Evolutionary conservation across 2,329 filamentous ascomycete genomes (phyloP), one percentile per base, ranked within the genome.

Genomic region (Cladophialophora carrionii): DNA sequence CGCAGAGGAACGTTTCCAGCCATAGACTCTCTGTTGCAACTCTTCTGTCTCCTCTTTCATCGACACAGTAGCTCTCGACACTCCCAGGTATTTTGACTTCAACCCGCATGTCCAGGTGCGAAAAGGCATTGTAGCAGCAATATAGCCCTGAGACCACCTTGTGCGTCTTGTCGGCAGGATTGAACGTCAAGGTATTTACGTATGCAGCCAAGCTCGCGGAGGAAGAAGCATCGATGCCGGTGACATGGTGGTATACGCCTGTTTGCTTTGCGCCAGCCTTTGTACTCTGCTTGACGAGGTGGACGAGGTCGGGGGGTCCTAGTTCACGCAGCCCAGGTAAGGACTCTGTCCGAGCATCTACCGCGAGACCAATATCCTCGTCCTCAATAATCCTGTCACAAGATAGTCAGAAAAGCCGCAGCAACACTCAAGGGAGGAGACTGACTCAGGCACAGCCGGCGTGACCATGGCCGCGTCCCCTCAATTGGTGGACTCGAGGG

Each of bases 51-150:
- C 95, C 95, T 73, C 93, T 88, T 80, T 99, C 95, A 77, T 99
- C 94, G 64, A 99, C 90, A 77, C 94, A 98, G 77, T 97, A 98
- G 78, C 92, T 96, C 77, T 99, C 94, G 59, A 99, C 92, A 9
- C 91, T 95, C 66, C 95, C 95, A 20, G 95, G 95, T 70, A 99
- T 98, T 70, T 93, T 94, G 65, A 99, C 94, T 75, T 98, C 93
- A 12, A 99, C 94, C 67, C 95, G 92, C 95, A 99, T 99, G 75
- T 99, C 95, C 60, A 98, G 85, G 70, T 96, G 87, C 4, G 95
- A 98, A 78, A 99, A 97, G 70, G 95, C 95, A 91, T 99, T 99
- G 84, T 99, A 99, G 80, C 95, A 99, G 80, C 95, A 98, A 80
- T 97, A 98, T 46, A 96, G 84, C 4, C 95, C 95, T 70, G 96